Conservation (phyloP, 768 basidiomycete species). For the Mycena indigotica region DNA sequence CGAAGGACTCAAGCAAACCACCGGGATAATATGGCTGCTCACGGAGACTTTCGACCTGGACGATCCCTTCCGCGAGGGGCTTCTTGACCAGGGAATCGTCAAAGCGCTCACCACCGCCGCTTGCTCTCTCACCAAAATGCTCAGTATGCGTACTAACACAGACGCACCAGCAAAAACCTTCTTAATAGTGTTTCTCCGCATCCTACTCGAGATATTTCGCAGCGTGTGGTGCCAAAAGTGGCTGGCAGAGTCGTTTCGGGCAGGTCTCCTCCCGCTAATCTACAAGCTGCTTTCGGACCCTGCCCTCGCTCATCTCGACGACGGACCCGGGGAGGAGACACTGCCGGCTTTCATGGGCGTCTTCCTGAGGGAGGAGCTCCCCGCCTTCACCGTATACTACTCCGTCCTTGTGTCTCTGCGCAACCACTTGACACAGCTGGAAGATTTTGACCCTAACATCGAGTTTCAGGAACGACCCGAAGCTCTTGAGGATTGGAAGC, state of each 20-base stretch:
- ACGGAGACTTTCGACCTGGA: background rate
- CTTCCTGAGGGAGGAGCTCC: background rate
- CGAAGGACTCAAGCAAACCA: background rate
- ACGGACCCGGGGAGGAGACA: background rate
- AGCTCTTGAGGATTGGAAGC: background rate
- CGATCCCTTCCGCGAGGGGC: background rate
- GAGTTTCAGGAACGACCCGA: background rate
- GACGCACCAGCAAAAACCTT: background rate
- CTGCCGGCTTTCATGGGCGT: background rate
- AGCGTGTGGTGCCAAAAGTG: background rate
- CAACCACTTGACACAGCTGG: background rate
- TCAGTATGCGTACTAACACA: background rate
- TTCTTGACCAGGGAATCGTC: background rate
- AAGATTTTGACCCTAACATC: background rate
- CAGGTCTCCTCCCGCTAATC: background rate
- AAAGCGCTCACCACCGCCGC: background rate
- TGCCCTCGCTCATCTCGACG: background rate
- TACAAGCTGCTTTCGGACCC: background rate
- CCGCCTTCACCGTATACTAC: background rate
- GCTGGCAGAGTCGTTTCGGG: background rate
- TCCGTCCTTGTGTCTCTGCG: background rate
- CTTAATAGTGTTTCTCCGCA: background rate
- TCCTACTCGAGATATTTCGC: background rate
- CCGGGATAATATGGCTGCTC: background rate
- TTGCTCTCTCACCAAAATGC: background rate